Evolutionary conservation across 306 rosid genomes (phyloP), one percentile per base, ranked within the genome.

Genomic region (Comarum palustre): DNA sequence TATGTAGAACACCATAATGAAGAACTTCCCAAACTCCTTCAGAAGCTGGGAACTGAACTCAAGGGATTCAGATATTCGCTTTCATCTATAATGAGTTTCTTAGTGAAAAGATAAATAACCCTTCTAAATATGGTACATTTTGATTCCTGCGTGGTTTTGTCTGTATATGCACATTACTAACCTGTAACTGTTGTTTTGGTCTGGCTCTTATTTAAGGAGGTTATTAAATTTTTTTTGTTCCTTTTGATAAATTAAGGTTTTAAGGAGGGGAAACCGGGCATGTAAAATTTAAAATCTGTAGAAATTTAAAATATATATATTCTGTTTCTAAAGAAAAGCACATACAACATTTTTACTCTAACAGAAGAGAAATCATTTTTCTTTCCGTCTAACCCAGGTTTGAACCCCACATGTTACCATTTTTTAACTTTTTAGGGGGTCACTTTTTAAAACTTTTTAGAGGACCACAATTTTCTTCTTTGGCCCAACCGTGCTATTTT

Each of bases 41-140:
- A 72, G 8, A 70, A 27, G 45, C 58, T 72, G 25, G 45, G 50
- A 7, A 66, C 38, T n/a, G 34, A 72, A 29, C 52, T 81, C 52
- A 42, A 66, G 25, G 84, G 84, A 46, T 78, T 78, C 64, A 66
- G 55, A 47, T 67, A 55, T 31, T 79, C 86, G 16, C 24, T 69
- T 0, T 29, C 5, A 75, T 74, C 8, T 12, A n/a, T 8, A 74
- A 59, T 61, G 46, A 43, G 27, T 4, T 41, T 10, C 3, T 74
- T 10, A 14, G 24, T 9, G 66, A 78, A 13, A 66, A 72, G 68
- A 75, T 71, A 2, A 54, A 66, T 32, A 3, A 64, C 57, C 85
- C 85, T 58, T 66, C 70, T 2, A 52, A 54, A 80, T 76, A 55
- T 58, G 78, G 78, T 80, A 58, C n/a, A 15, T 58, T 5, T 29